phyloP scores from a whole-genome alignment of 805 yeast genomes.

The Saccharomycopsis lassenensis region DNA sequence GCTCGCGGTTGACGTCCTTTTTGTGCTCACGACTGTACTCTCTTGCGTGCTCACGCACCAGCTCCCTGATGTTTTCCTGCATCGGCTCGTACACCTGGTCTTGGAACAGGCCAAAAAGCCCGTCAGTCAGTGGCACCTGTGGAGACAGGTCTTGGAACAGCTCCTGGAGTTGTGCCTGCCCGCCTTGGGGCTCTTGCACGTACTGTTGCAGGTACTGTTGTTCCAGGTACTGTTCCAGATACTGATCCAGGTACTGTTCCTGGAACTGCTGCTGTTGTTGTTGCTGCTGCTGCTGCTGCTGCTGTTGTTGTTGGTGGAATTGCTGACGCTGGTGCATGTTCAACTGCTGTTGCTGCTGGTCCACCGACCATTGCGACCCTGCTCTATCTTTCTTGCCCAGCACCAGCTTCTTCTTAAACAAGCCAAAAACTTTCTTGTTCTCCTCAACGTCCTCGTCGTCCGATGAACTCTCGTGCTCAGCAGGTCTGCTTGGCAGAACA shows the following conservation, averaged over 20 bases:
- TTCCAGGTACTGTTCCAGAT: slow-evolving; percentile 7
- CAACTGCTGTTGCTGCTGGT: too few relatives aligned
- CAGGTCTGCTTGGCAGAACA: too few relatives aligned
- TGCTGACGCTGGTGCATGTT: too few relatives aligned
- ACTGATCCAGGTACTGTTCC: background rate
- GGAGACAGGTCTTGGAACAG: too few relatives aligned
- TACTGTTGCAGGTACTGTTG: slow-evolving; percentile 1
- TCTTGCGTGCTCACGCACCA: too few relatives aligned
- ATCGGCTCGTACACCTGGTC: too few relatives aligned
- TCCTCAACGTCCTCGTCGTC: background rate
- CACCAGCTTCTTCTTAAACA: slow-evolving; percentile 10
- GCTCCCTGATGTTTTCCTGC: too few relatives aligned
- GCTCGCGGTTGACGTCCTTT: background rate
- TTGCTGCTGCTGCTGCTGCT: background rate
- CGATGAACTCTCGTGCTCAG: too few relatives aligned
- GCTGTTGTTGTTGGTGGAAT: slow-evolving; percentile 1
- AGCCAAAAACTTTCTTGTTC: slow-evolving; percentile 7
- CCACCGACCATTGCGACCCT: too few relatives aligned
- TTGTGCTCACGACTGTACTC: background rate
- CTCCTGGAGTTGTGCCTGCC: too few relatives aligned
- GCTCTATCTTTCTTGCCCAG: too few relatives aligned
- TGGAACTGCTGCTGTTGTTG: slow-evolving; percentile 8
- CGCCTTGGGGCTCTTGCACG: background rate
- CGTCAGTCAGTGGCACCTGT: slow-evolving; percentile 4
- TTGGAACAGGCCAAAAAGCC: slow-evolving; percentile 1